Evolutionary conservation across 306 rosid species (phyloP).

Genomic region (Alnus rubra): DNA sequence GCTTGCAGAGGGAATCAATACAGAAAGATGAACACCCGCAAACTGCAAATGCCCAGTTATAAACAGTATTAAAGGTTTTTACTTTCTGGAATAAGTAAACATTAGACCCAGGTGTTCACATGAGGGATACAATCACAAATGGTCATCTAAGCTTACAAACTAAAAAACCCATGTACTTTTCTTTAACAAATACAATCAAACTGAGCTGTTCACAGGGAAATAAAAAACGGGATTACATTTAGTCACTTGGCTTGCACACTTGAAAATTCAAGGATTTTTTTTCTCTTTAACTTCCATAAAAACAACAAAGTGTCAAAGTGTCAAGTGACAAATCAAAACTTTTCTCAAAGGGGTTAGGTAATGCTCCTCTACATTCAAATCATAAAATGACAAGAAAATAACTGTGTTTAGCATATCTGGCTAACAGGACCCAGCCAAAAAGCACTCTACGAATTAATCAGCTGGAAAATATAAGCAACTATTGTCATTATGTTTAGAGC

Average conservation of each 20-base stretch:
- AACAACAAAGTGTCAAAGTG: background rate
- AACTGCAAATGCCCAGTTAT: slow-evolving; percentile 43
- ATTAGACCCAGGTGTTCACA: background rate
- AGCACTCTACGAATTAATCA: background rate
- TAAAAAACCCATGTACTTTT: background rate
- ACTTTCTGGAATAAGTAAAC: background rate
- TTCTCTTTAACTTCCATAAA: background rate
- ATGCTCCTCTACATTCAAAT: background rate
- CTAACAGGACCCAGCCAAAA: background rate
- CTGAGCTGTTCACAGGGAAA: background rate
- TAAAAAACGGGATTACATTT: background rate
- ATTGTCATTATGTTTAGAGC: slow-evolving; percentile 1
- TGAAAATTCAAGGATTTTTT: background rate
- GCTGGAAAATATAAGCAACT: background rate
- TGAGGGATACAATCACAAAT: background rate
- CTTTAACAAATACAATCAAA: background rate
- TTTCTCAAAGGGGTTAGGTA: background rate
- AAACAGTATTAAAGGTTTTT: slow-evolving; percentile 4
- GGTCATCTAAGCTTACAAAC: background rate
- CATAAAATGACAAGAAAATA: background rate
- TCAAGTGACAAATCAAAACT: background rate
- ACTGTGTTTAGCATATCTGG: background rate
- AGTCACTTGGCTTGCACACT: background rate
- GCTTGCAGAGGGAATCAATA: slow-evolving; percentile 69
- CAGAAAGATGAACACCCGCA: slow-evolving; percentile 77